Percentiles rank a stretch among this genome's conserved stretches.
These are phyloP conservation scores for Arachis hypogaea DNA, from an alignment of 306 rosid genomes.

Conservation along the genomic window DNA sequence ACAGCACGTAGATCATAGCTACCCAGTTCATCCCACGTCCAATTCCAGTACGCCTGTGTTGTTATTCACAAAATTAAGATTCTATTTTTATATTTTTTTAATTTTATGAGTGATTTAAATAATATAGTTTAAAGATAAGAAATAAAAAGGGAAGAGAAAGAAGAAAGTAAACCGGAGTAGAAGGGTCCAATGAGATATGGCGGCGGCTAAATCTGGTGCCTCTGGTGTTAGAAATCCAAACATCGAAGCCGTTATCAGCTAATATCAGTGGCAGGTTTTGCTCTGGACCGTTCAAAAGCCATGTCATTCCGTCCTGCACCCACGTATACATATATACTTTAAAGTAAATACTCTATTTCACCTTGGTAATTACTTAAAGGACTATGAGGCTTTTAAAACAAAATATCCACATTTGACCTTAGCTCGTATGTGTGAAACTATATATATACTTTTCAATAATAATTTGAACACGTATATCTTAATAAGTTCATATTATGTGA, in stretches of 20 bases:
- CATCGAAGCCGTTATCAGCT: slow-evolving; percentile 82
- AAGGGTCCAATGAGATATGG: slow-evolving; percentile 59
- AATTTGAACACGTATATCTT: no score
- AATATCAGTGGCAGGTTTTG: slow-evolving; percentile 75
- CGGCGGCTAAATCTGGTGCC: slow-evolving; percentile 80
- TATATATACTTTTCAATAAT: no score
- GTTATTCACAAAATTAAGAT: no score
- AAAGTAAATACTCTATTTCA: no score
- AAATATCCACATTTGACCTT: no score
- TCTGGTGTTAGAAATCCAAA: slow-evolving; percentile 86
- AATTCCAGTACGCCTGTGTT: slow-evolving; percentile 74
- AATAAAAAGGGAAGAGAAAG: not conserved
- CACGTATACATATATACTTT: not conserved
- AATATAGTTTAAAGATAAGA: no score
- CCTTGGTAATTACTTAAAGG: no score
- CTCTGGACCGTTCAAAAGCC: slow-evolving; percentile 77
- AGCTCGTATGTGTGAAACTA: no score
- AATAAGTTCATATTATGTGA: no score
- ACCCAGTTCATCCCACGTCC: slow-evolving; percentile 88
- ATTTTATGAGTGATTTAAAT: no score
- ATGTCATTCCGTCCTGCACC: slow-evolving; percentile 77
- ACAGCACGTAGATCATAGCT: slow-evolving; percentile 78
- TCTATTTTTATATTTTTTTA: no score
- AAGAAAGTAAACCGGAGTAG: slow-evolving; percentile 34
- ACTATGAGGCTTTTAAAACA: no score